A percentile compares a stretch with the other conserved stretches of the same genome.
Conservation (phyloP, 2,329 filamentous ascomycete genomes). For the Tympanopsis confertula region DNA sequence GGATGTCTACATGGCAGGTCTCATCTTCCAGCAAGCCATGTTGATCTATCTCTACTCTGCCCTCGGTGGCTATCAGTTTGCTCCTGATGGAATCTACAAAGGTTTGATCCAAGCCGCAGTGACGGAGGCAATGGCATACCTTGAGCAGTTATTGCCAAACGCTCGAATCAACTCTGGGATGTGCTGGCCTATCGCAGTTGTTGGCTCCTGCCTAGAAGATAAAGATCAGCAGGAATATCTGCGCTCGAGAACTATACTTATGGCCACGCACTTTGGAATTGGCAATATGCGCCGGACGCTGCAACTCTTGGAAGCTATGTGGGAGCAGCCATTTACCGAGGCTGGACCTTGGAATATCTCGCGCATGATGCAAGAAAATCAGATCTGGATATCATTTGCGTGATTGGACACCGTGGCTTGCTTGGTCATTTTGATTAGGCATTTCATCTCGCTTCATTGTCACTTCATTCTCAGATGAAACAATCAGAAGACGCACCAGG, state of each 20-base stretch:
- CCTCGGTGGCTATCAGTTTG: neutral
- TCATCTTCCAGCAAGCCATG: slow-evolving; percentile 31
- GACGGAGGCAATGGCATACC: slow-evolving; percentile 14
- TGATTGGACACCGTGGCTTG: no score
- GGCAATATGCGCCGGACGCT: slow-evolving; percentile 32
- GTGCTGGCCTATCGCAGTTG: slow-evolving; percentile 24
- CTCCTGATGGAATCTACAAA: neutral
- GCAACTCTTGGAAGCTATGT: slow-evolving; percentile 27
- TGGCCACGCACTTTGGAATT: slow-evolving; percentile 24
- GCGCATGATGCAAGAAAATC: slow-evolving; percentile 28
- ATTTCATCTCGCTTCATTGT: no score
- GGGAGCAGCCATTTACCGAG: slow-evolving; percentile 19
- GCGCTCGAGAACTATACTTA: slow-evolving; percentile 17
- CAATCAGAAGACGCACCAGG: no score
- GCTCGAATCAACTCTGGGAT: slow-evolving; percentile 25
- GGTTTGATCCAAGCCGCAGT: slow-evolving; percentile 10
- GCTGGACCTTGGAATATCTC: slow-evolving; percentile 29
- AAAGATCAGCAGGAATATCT: slow-evolving; percentile 21
- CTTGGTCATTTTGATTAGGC: no score
- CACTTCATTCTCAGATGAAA: no score
- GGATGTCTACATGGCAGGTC: slow-evolving; percentile 25
- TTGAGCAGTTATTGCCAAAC: slow-evolving; percentile 17
- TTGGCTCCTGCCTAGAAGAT: slow-evolving; percentile 22
- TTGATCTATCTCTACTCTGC: slow-evolving; percentile 23
- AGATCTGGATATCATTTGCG: slow-evolving; percentile 36